Evolutionary conservation across 371 early-diverging fungal genomes (phyloP).

Genomic region (Aphelidium insulamus): DNA sequence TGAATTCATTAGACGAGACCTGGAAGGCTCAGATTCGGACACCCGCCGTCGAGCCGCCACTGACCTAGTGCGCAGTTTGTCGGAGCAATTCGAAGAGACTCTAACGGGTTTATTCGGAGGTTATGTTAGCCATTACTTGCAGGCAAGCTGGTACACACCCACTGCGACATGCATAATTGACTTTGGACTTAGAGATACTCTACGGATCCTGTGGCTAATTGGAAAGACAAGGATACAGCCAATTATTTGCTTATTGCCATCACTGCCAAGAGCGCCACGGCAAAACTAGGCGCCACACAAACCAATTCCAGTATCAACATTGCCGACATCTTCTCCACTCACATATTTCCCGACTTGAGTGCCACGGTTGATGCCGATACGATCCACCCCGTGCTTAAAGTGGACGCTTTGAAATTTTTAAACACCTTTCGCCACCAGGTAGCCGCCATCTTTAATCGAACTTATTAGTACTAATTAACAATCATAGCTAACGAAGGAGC

Average conservation of each 20-base stretch:
- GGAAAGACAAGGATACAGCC: slow-evolving; percentile 91
- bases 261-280: slow-evolving; percentile 34
- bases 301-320: slow-evolving; percentile 56
- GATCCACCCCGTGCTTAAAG: slow-evolving; percentile 66
- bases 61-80: slow-evolving; percentile 72
- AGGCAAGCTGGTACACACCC: slow-evolving; percentile 10
- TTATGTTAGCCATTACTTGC: slow-evolving; percentile 48
- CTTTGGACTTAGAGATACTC: slow-evolving; percentile 26
- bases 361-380: slow-evolving; percentile 39
- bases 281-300: slow-evolving; percentile 48
- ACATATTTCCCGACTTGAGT: slow-evolving; percentile 62
- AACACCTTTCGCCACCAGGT: slow-evolving; percentile 77
- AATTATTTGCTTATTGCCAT: slow-evolving; percentile 73
- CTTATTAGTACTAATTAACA: too few relatives aligned
- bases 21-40: slow-evolving; percentile 82
- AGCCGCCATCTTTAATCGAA: slow-evolving; percentile 1
- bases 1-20: slow-evolving; percentile 71
- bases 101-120: slow-evolving; percentile 55
- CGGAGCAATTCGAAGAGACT: slow-evolving; percentile 59
- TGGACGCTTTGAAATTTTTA: slow-evolving; percentile 78
- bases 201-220: slow-evolving; percentile 40
- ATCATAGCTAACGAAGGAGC: slow-evolving; percentile 39
- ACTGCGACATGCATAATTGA: not conserved
- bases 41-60: slow-evolving; percentile 79
- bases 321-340: slow-evolving; percentile 49